Evolutionary conservation across 805 yeast genomes (phyloP).

Genomic region (Pichia membranifaciens): DNA sequence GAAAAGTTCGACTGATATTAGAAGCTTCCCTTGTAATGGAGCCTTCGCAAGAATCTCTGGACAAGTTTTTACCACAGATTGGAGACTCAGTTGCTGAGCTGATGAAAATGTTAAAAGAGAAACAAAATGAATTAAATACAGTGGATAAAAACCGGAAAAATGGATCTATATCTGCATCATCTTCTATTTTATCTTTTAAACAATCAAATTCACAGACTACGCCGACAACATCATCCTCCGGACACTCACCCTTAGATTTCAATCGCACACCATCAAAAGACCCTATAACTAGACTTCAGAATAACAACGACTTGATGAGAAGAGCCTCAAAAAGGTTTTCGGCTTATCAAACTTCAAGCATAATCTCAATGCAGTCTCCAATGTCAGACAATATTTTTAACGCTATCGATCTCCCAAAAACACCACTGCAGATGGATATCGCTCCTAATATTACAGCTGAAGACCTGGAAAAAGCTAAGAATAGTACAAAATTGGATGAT

Average conservation of each 20-base stretch:
- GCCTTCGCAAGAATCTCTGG: constrained; percentile 78
- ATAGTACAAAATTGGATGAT: not conserved
- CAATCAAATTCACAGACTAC: not conserved
- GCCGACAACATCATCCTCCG: not conserved
- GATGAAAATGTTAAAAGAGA: constrained; percentile 71
- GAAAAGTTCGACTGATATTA: constrained; percentile 64
- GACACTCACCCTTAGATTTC: constrained; percentile 1
- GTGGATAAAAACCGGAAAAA: constrained; percentile 10
- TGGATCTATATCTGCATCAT: constrained; percentile 2
- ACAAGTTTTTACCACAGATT: constrained; percentile 73
- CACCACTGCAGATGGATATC: constrained; percentile 14
- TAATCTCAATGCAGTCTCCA: constrained; percentile 24
- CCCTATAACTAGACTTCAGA: constrained; percentile 73
- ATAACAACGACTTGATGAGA: constrained; percentile 77
- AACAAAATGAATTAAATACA: constrained; percentile 47
- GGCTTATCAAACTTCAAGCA: constrained; percentile 61
- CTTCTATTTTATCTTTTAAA: constrained; percentile 1
- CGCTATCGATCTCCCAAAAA: constrained; percentile 16
- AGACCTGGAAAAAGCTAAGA: constrained; percentile 8
- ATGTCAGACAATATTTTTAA: constrained; percentile 2
- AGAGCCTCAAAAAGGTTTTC: constrained; percentile 92
- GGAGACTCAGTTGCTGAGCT: constrained; percentile 79
- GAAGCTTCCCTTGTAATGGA: constrained; percentile 83
- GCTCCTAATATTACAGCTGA: constrained; percentile 9
- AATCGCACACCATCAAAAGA: constrained; percentile 32